Conservation (phyloP, 257 asterid species). For the Lantana camara region DNA sequence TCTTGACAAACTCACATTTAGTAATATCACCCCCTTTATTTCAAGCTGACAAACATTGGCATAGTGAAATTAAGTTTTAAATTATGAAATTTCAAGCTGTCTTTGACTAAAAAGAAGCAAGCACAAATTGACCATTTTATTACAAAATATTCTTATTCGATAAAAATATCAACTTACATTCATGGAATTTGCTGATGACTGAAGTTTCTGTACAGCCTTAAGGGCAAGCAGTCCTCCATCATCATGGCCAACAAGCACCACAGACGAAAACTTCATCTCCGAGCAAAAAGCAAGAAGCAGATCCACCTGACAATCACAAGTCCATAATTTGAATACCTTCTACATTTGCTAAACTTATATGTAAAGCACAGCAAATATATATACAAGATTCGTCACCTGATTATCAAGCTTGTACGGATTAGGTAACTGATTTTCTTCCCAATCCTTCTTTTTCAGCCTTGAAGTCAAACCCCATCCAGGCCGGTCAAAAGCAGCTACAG, state of each 20-base stretch:
- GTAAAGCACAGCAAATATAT: background rate
- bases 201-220: constrained; percentile 77
- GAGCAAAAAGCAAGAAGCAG: constrained; percentile 78
- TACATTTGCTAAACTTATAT: too few species aligned
- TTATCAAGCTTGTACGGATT: constrained; percentile 68
- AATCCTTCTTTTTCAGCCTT: constrained; percentile 62
- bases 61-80: constrained; percentile 48
- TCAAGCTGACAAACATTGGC: constrained; percentile 48
- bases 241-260: constrained; percentile 83
- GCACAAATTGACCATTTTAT: too few species aligned
- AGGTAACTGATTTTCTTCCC: constrained; percentile 67
- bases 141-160: too few species aligned
- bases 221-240: constrained; percentile 91
- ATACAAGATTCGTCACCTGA: constrained; percentile 43
- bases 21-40: constrained; percentile 62
- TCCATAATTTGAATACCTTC: background rate
- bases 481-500: constrained; percentile 68
- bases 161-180: constrained; percentile 44
- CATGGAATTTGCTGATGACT: constrained; percentile 48
- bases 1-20: constrained; percentile 65
- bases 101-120: too few species aligned
- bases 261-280: constrained; percentile 78
- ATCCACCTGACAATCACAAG: constrained; percentile 58
- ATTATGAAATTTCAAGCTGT: too few species aligned
- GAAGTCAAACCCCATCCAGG: constrained; percentile 86